phyloP scores from a whole-genome alignment of 805 yeast genomes.

The Kluyveromyces nonfermentans region DNA sequence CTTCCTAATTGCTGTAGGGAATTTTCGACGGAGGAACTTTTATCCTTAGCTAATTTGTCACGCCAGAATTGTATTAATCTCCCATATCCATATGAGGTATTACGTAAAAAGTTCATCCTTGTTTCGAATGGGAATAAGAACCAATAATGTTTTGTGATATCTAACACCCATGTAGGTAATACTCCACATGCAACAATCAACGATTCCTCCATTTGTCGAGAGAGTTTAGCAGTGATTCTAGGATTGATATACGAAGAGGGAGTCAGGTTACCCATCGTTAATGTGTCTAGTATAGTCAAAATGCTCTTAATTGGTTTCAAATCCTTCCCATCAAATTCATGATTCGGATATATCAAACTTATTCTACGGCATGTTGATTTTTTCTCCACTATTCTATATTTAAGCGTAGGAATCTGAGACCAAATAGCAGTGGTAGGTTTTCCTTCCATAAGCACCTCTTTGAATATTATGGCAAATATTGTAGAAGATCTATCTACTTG shows the following conservation, averaged over 20 bases:
- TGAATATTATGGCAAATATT: conserved; percentile 64
- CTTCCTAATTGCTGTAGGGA: conserved; percentile 50
- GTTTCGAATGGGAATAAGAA: conserved; percentile 81
- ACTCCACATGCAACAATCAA: conserved; percentile 78
- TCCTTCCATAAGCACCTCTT: conserved; percentile 32
- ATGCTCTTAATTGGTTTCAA: conserved; percentile 25
- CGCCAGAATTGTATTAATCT: conserved; percentile 77
- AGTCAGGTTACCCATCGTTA: conserved; percentile 34
- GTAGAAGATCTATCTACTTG: conserved; percentile 57
- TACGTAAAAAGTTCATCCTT: conserved; percentile 65
- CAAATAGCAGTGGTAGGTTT: conserved; percentile 46
- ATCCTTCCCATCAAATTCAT: neutral
- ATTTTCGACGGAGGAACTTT: conserved; percentile 22
- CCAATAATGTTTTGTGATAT: conserved; percentile 63
- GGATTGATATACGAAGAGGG: conserved; percentile 53
- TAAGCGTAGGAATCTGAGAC: conserved; percentile 44
- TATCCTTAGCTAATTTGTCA: conserved; percentile 31
- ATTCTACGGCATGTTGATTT: conserved; percentile 13
- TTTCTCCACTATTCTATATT: conserved; percentile 35
- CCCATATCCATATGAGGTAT: conserved; percentile 87
- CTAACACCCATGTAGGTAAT: conserved; percentile 76
- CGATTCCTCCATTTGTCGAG: conserved; percentile 84
- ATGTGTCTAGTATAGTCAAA: conserved; percentile 39
- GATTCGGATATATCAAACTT: conserved; percentile 26
- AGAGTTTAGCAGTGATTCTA: conserved; percentile 76